Evolutionary conservation across 1,139 yeast species (phyloP).

Genomic region (Lodderomyces margitis): DNA sequence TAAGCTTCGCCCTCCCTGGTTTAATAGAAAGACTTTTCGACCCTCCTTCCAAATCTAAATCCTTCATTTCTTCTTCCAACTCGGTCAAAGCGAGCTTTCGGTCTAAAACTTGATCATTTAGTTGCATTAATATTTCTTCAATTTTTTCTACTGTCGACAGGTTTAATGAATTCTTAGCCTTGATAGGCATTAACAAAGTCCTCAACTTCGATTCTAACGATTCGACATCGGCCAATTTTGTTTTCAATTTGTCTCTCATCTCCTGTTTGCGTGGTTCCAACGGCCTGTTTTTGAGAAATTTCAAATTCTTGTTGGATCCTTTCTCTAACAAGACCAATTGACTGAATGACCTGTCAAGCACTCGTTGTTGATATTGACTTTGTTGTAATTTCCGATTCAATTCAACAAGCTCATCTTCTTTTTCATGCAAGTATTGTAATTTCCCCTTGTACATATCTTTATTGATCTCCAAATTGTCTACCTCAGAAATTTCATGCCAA

Average conservation of each 20-base stretch:
- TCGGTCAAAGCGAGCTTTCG: constrained; percentile 17
- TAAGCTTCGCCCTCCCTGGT: constrained; percentile 8
- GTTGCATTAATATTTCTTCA: constrained; percentile 22
- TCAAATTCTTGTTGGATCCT: constrained; percentile 9
- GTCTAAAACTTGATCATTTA: constrained; percentile 20
- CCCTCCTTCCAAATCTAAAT: constrained; percentile 7
- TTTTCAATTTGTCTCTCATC: constrained; percentile 20
- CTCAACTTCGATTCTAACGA: constrained; percentile 20
- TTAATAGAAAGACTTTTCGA: background rate
- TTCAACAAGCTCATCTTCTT: constrained; percentile 6
- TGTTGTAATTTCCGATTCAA: constrained; percentile 13
- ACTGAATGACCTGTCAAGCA: constrained; percentile 20
- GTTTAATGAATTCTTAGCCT: constrained; percentile 19
- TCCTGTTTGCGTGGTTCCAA: constrained; percentile 23
- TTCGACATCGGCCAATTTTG: constrained; percentile 19
- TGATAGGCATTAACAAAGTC: constrained; percentile 26
- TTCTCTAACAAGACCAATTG: constrained; percentile 16
- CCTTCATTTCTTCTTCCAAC: constrained; percentile 14
- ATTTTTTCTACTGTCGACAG: constrained; percentile 19
- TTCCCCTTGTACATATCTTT: constrained; percentile 3
- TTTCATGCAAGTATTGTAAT: constrained; percentile 1
- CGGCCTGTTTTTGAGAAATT: constrained; percentile 18
- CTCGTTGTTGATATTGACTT: constrained; percentile 14
- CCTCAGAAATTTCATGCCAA: constrained; percentile 4
- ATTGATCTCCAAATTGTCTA: constrained; percentile 1